phyloP scores from a whole-genome alignment of 768 basidiomycete genomes.

The Mycena rosella region DNA sequence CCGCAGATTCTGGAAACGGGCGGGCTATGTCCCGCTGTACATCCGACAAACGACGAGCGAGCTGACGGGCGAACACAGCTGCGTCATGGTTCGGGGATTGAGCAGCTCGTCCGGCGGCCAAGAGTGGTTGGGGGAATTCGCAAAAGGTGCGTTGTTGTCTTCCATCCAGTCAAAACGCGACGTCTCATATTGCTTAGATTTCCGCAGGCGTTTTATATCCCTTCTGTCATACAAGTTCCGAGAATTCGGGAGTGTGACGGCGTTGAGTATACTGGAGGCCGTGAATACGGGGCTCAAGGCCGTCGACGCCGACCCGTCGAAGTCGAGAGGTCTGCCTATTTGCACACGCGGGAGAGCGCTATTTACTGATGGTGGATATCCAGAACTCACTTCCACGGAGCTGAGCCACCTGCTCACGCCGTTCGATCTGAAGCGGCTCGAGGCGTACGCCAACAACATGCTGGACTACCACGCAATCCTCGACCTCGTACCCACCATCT shows the following conservation, averaged over 20 bases:
- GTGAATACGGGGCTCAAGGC: conserved; percentile 73
- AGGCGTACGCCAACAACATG: conserved; percentile 96
- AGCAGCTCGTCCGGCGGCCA: conserved; percentile 73
- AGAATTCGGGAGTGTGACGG: conserved; percentile 90
- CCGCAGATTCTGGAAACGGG: conserved; percentile 93
- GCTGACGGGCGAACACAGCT: conserved; percentile 96
- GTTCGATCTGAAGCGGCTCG: conserved; percentile 95
- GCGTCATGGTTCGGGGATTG: conserved; percentile 93
- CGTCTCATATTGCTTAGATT: conserved; percentile 67
- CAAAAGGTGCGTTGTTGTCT: conserved; percentile 68
- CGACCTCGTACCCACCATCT: conserved; percentile 87
- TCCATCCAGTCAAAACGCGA: background rate
- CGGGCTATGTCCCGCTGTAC: conserved; percentile 92
- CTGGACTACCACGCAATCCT: conserved; percentile 97
- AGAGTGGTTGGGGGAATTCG: conserved; percentile 91
- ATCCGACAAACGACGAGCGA: conserved; percentile 94
- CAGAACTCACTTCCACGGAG: conserved; percentile 53
- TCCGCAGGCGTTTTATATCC: conserved; percentile 89
- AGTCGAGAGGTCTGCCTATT: conserved; percentile 50
- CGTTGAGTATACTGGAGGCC: conserved; percentile 90
- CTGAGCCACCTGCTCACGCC: conserved; percentile 80
- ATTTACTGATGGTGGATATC: background rate
- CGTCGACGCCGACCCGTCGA: conserved; percentile 50
- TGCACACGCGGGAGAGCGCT: background rate
- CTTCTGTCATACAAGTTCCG: conserved; percentile 95